Base-by-base conservation (phyloP, 345 rosid genomes). In the Toxicodendron radicans region DNA sequence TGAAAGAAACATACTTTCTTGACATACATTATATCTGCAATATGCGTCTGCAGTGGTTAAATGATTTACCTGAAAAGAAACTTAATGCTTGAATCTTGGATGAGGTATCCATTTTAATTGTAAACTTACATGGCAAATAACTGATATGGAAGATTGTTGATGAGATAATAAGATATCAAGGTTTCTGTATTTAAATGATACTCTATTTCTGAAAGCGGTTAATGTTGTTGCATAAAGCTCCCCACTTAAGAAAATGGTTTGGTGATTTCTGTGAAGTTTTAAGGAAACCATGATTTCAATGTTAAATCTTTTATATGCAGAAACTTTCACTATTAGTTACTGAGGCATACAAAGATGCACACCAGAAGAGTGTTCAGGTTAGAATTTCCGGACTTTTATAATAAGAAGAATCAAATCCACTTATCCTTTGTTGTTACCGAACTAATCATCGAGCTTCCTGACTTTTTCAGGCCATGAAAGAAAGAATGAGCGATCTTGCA, bases 341-440 rank as follows among this genome's bases (percentile, higher is more conserved):
- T 6, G 95, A 94, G 71, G 98, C 97, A 54, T 94, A 92, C 96
- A 90, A 89, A 77, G 97, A 92, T 53, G 97, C 98, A 46, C 95
- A 94, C 79, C 89, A 90, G 76, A 94, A 94, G 79, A 92, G 97
- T 68, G 93, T 92, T 4, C 88, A 68, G 94, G 97, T 89, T 62
- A 86, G 64, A 24, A 75, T 51, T 69, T 49, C 16, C 16, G 0
- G 21, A 49, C 32, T 58, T 17, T 48, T 54, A 18, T 5, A 11
- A 52, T 12, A 49, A n/a, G 9, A 30, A 8, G 51, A 58, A 41
- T 24, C 32, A 0, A 17, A 30, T 60, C 20, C 43, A 10, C 61
- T 35, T 10, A 1, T 30, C 43, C 24, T 45, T 20, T 54, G 35
- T 56, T 78, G n/a, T 61, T 60, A 35, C 71, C 16, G 53, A 76